A percentile compares a stretch with the other conserved stretches of the same genome.
Conservation (phyloP, 148 eudicot genomes). For the Pouteria glomerata region DNA sequence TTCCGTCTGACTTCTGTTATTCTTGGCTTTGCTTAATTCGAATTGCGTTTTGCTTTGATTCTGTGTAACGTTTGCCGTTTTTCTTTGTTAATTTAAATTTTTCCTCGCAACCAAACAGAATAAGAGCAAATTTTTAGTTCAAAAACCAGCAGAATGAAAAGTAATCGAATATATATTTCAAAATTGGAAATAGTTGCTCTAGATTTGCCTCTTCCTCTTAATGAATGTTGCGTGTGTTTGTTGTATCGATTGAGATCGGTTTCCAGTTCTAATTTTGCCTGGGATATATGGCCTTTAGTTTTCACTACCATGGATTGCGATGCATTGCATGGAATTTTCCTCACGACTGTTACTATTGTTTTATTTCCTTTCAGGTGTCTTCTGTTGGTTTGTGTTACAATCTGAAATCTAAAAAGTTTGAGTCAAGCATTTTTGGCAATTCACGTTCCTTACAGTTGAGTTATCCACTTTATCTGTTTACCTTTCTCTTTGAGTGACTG, state of each 20-base stretch:
- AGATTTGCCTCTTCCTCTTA: background rate
- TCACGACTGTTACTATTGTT: background rate
- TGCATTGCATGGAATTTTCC: too few species aligned
- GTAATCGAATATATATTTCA: too few species aligned
- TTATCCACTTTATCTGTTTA: background rate
- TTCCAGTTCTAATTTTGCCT: background rate
- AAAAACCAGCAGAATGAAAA: too few species aligned
- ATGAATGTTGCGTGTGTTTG: background rate
- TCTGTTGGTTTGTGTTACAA: too few species aligned
- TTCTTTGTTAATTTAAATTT: too few species aligned
- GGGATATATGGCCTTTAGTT: background rate
- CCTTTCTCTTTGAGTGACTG: background rate
- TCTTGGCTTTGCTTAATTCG: too few species aligned
- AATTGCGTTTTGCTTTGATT: too few species aligned
- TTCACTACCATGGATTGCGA: background rate
- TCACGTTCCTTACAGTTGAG: slow-evolving; percentile 57
- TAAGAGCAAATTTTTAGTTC: too few species aligned
- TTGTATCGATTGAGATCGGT: too few species aligned
- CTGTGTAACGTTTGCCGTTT: too few species aligned
- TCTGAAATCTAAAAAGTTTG: slow-evolving; percentile 40
- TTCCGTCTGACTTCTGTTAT: too few species aligned
- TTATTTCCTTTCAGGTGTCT: slow-evolving; percentile 35
- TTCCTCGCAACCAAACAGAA: too few species aligned
- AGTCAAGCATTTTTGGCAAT: slow-evolving; percentile 38
- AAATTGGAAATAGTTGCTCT: background rate